phyloP scores from a whole-genome alignment of 345 rosid genomes.

The Eucalyptus camaldulensis region DNA sequence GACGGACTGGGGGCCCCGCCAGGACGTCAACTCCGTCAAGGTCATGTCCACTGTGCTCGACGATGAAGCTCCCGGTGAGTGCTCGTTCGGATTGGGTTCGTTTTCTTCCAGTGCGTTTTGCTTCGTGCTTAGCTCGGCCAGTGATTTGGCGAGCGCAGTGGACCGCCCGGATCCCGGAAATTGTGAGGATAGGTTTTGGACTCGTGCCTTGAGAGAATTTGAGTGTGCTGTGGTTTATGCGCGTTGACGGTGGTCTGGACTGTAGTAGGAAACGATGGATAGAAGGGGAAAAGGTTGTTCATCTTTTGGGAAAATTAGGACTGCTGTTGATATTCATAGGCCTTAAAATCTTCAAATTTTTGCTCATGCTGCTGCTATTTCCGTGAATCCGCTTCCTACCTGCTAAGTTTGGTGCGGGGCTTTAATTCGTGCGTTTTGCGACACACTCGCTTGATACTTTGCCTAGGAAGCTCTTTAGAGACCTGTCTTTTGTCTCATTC shows the following conservation, averaged over 20 bases:
- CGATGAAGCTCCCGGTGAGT: constrained; percentile 41
- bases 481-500: not conserved
- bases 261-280: not conserved
- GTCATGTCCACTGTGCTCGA: constrained; percentile 65
- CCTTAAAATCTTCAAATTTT: not conserved
- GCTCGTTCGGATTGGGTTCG: not conserved
- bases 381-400: not conserved
- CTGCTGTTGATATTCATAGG: not conserved
- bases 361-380: not conserved
- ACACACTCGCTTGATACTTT: not conserved
- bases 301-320: not conserved
- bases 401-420: not conserved
- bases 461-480: not conserved
- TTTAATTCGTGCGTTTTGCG: not conserved
- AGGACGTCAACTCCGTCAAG: constrained; percentile 39
- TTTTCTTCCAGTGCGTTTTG: not conserved
- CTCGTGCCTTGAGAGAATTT: not conserved
- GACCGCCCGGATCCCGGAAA: not conserved
- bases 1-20: constrained; percentile 75
- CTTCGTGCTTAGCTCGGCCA: not conserved
- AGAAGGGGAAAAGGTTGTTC: not conserved
- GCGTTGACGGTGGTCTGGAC: not conserved
- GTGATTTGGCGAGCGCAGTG: not conserved
- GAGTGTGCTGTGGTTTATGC: not conserved
- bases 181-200: not conserved